Conservation (phyloP, 306 rosid genomes). For the Cucumis melo region DNA sequence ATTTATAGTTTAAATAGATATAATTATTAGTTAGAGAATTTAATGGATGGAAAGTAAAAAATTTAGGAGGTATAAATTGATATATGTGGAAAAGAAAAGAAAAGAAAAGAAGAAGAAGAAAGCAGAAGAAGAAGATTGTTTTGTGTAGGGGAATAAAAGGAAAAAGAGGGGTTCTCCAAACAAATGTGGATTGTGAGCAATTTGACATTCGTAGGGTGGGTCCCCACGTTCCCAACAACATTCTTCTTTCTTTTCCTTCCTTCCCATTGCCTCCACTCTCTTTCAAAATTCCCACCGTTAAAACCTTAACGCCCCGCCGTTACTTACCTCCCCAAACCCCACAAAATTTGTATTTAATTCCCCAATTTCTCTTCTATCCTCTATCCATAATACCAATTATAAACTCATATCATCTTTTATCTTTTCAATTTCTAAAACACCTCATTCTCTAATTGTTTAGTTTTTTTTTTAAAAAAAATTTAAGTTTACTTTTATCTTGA, state of each 20-base stretch:
- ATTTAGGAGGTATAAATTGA: too few relatives aligned
- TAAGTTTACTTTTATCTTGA: too few relatives aligned
- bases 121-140: neutral
- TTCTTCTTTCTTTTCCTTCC: neutral
- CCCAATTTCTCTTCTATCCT: neutral
- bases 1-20: too few relatives aligned
- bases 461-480: too few relatives aligned
- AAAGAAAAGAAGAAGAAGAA: neutral
- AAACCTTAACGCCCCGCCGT: neutral
- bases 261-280: neutral
- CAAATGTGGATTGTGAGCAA: neutral
- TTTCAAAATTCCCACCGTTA: neutral
- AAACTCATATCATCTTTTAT: too few relatives aligned
- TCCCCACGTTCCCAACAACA: conserved; percentile 4
- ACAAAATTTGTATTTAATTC: neutral
- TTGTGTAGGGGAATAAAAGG: neutral
- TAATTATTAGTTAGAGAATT: too few relatives aligned
- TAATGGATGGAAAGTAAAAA: too few relatives aligned
- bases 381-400: too few relatives aligned
- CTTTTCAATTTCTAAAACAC: too few relatives aligned
- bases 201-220: neutral
- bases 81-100: neutral
- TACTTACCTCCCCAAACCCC: neutral
- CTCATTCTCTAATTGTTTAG: too few relatives aligned
- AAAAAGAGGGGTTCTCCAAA: neutral